A percentile compares a stretch with the other conserved stretches of the same genome.
These are phyloP conservation scores for Jackrogersella multiformis DNA, from an alignment of 495 filamentous ascomycete species.

Conservation along the genomic window DNA sequence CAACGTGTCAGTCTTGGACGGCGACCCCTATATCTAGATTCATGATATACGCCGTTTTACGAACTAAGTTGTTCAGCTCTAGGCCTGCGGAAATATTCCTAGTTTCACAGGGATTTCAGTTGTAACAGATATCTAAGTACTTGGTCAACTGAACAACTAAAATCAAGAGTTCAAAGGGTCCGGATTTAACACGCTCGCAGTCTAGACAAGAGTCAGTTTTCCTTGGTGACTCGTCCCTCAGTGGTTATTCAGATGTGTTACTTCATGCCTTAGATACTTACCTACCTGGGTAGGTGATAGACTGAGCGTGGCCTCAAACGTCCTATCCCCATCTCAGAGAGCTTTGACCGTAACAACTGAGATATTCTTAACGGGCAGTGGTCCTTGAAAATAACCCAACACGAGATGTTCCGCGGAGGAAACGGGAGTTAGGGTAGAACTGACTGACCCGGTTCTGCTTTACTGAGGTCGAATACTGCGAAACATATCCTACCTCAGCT, in stretches of 20 bases:
- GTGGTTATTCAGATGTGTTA: neutral
- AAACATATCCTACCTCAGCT: neutral
- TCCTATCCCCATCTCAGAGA: neutral
- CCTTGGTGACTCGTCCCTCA: neutral
- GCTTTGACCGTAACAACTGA: neutral
- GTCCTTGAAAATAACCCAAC: neutral
- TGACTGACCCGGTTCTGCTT: neutral
- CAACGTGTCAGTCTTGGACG: slow-evolving; percentile 26
- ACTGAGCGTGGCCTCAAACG: neutral
- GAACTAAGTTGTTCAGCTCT: slow-evolving; percentile 1
- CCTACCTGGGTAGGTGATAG: too few relatives aligned
- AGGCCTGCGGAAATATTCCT: neutral
- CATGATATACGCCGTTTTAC: slow-evolving; percentile 5
- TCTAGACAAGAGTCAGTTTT: neutral
- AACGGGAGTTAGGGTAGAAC: neutral
- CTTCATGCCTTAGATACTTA: neutral
- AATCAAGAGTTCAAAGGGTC: neutral
- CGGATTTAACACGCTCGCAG: neutral
- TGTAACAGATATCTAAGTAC: neutral
- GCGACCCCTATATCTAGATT: neutral
- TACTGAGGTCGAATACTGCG: neutral
- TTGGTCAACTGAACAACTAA: slow-evolving; percentile 3
- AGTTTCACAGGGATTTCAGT: neutral
- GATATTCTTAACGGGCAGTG: neutral
- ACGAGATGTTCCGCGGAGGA: neutral